Base-by-base conservation (phyloP, 345 rosid species). In the Anastatica hierochuntica region DNA sequence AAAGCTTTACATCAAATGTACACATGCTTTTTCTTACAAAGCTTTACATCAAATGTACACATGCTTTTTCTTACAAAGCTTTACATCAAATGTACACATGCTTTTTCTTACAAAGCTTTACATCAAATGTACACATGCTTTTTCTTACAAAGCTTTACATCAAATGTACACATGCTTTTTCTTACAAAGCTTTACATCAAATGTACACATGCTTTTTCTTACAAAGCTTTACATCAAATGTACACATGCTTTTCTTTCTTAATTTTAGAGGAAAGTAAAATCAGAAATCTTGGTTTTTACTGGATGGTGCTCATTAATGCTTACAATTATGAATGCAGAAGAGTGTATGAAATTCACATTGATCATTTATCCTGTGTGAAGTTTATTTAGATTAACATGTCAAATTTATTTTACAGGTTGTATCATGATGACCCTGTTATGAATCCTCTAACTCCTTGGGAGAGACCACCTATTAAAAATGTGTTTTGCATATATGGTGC, bases 381-480 rank as follows among this genome's bases (percentile, higher is more conserved):
- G 24, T 21, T 21, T 21, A 21, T 21, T 5, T 21, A 21, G 24
- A 21, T 5, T 35, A 62, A 44, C 18, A 13, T 49, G 35, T 14
- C 20, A 41, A 56, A n/a, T 67, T 3, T 59, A 38, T 35, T 35
- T 66, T 76, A 62, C 83, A 92, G 98, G 82, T 78, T 78, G 66
- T 88, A 92, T 74, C 95, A 76, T 60, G 72, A 68, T 45, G 88
- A 92, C 74, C 95, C 88, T 68, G 84, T 92, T 66, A 62, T 83
- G 58, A 88, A 92, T 78, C 96, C 98, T 61, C 86, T 92, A 23
- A 77, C 95, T 35, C 96, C 98, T 39, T 92, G 97, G 96, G 98
- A 92, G 43, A 85, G 98, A 60, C 98, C 98, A 42, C 98, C 98
- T 56, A 79, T 88, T 35, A 88, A 79, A 76, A 92, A 92, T 71